A percentile compares a stretch with the other conserved stretches of the same genome.
These are phyloP conservation scores for Eragrostis nindensis DNA, from an alignment of 176 grass and related monocot species.

Conservation along the genomic window DNA sequence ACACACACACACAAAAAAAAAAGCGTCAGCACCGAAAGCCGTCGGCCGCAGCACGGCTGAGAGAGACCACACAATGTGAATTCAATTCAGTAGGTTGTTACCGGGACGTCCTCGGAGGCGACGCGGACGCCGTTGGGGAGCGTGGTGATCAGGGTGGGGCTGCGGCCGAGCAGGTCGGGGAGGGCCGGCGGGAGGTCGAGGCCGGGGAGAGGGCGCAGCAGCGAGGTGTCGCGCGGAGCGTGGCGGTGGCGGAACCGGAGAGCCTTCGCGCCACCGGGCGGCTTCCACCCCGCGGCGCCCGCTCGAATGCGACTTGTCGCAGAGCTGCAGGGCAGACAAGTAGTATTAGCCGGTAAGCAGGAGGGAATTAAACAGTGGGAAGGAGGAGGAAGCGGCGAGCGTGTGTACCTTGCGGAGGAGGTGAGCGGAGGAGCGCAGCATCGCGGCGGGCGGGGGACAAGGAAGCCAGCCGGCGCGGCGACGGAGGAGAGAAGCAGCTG, in stretches of 20 bases:
- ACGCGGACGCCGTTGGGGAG: slow-evolving; percentile 80
- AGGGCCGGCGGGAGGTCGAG: slow-evolving; percentile 56
- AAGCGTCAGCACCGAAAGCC: slow-evolving; percentile 16
- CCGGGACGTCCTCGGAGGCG: slow-evolving; percentile 76
- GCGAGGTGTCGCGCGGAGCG: slow-evolving; percentile 48
- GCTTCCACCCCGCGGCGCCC: slow-evolving; percentile 26
- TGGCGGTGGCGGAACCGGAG: slow-evolving; percentile 35
- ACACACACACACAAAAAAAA: too few species aligned
- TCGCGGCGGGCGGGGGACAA: slow-evolving; percentile 25
- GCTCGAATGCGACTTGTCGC: slow-evolving; percentile 29
- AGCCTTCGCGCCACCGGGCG: slow-evolving; percentile 17
- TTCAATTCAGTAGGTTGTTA: background rate
- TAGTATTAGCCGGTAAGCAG: background rate
- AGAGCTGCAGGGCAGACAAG: slow-evolving; percentile 22
- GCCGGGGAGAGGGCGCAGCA: slow-evolving; percentile 53
- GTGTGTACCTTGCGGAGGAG: slow-evolving; percentile 37
- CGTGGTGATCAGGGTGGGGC: slow-evolving; percentile 69
- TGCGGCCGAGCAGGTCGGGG: slow-evolving; percentile 47
- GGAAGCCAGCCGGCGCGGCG: slow-evolving; percentile 15
- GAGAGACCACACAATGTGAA: background rate
- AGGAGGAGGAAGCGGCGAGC: background rate
- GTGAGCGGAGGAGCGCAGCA: slow-evolving; percentile 51
- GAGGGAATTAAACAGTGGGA: background rate
- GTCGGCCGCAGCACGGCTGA: background rate
- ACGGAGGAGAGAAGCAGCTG: background rate